phyloP scores from a whole-genome alignment of 139 green algal genomes.

The Mesotaenium endlicherianum region DNA sequence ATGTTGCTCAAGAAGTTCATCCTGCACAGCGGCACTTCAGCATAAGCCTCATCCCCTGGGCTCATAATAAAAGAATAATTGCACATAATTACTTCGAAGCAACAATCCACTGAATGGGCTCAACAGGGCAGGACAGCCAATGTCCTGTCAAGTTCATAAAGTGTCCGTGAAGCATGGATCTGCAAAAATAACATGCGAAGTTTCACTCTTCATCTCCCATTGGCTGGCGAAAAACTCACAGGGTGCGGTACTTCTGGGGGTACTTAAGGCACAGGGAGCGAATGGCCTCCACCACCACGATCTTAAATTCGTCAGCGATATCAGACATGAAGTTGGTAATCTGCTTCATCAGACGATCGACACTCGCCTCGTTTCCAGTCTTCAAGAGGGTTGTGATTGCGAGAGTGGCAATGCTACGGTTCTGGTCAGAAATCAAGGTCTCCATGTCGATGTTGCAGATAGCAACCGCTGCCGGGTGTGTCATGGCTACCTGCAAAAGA shows the following conservation, averaged over 20 bases:
- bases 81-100: no score
- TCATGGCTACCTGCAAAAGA: constrained; percentile 81
- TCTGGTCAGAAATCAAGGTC: constrained; percentile 88
- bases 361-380: constrained; percentile 91
- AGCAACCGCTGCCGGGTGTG: constrained; percentile 85
- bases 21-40: no score
- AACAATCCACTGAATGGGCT: no score
- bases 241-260: constrained; percentile 89
- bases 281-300: constrained; percentile 96
- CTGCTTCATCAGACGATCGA: constrained; percentile 98
- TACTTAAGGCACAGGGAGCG: constrained; percentile 96
- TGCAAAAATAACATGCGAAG: no score
- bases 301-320: constrained; percentile 99
- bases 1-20: constrained; percentile 94
- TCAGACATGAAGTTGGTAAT: constrained; percentile 97
- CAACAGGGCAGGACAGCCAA: no score
- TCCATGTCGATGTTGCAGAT: constrained; percentile 99
- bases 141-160: no score
- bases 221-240: constrained; percentile 44
- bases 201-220: no score
- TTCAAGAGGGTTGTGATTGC: constrained; percentile 99
- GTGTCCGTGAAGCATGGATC: no score
- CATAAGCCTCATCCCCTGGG: no score
- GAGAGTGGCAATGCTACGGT: constrained; percentile 94
- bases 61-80: no score